Evolutionary conservation across 1,284 basidiomycete species (phyloP).

Genomic region (Schizopora paradoxa): DNA sequence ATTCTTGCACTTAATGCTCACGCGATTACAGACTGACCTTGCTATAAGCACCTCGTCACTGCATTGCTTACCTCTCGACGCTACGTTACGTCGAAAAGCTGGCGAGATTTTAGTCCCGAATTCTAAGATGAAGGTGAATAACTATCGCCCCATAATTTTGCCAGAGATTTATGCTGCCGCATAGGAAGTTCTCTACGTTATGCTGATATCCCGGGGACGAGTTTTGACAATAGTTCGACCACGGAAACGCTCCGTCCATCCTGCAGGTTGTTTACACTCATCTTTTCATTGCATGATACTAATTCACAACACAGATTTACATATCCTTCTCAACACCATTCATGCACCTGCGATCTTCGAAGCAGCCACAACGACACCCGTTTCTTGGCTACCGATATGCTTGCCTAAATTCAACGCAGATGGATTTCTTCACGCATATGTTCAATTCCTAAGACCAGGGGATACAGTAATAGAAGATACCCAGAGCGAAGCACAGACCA

Average conservation of each 20-base stretch:
- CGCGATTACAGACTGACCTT: slow-evolving; percentile 70
- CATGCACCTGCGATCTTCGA: slow-evolving; percentile 63
- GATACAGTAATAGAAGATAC: slow-evolving; percentile 19
- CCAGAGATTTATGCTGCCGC: background rate
- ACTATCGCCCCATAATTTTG: background rate
- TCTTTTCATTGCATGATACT: background rate
- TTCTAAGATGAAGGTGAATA: slow-evolving; percentile 69
- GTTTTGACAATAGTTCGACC: slow-evolving; percentile 89
- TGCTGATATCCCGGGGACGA: slow-evolving; percentile 73
- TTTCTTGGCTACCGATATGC: slow-evolving; percentile 93
- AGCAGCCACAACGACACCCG: no score
- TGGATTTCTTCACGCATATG: slow-evolving; percentile 91
- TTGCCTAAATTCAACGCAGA: slow-evolving; percentile 91
- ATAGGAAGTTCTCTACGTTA: slow-evolving; percentile 86
- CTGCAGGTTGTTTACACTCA: slow-evolving; percentile 55
- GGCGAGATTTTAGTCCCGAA: slow-evolving; percentile 75
- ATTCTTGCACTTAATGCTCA: slow-evolving; percentile 69
- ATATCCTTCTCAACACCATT: slow-evolving; percentile 81
- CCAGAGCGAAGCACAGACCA: background rate
- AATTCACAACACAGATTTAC: slow-evolving; percentile 56
- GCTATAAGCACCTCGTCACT: slow-evolving; percentile 78
- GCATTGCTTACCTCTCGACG: slow-evolving; percentile 74
- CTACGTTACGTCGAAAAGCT: slow-evolving; percentile 59
- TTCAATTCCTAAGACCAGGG: slow-evolving; percentile 60
- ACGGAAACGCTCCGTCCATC: slow-evolving; percentile 91